Evolutionary conservation across 2,329 filamentous ascomycete species (phyloP), one percentile per base, ranked within the genome.

Genomic region (Ophiosphaerella korrae): DNA sequence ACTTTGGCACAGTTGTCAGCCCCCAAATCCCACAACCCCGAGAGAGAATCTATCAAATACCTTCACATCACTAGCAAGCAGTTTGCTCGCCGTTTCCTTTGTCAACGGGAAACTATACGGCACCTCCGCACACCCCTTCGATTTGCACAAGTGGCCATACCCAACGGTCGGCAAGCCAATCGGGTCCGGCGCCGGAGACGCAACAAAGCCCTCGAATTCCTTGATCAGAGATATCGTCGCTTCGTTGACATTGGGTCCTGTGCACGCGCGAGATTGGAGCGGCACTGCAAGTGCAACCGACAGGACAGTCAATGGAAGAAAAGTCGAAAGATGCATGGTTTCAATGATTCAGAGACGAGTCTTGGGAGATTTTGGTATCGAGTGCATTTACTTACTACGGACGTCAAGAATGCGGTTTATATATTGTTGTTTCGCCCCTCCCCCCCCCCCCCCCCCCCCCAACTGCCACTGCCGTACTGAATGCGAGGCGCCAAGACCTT

Each of bases 111-210:
- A 77, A 0, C 67, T 50, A 60, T 79, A 81, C 7, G 66, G 62
- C 24, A 82, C 74, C 31, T 82, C 80, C 1, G 72, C 58, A 64
- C 79, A 82, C 11, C 60, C 66, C 7, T 64, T 53, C 7, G 74
- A 68, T 31, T 62, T 51, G 66, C 80, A 82, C 8, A 79, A 69
- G 58, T 82, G 80, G 13, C 80, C 80, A 53, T 81, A 81, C 3
- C 80, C 80, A 0, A 82, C 75, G 3, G 78, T 82, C 0, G 78
- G 77, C 23, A 77, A 67, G 24, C 78, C 78, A 38, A 75, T 73
- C 14, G 78, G 75, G 51, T 82, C 79, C 5, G 70, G 66, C 18
- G 55, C 60, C 13, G 66, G 62, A 7, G 44, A 58, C 1, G 65
- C 42, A 14, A 73, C 58, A 53, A 72, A 73, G 24, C 68, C 67